These are phyloP conservation scores for Lecanicillium sp. DNA, from an alignment of 2,329 filamentous ascomycete species.

Conservation along the genomic window DNA sequence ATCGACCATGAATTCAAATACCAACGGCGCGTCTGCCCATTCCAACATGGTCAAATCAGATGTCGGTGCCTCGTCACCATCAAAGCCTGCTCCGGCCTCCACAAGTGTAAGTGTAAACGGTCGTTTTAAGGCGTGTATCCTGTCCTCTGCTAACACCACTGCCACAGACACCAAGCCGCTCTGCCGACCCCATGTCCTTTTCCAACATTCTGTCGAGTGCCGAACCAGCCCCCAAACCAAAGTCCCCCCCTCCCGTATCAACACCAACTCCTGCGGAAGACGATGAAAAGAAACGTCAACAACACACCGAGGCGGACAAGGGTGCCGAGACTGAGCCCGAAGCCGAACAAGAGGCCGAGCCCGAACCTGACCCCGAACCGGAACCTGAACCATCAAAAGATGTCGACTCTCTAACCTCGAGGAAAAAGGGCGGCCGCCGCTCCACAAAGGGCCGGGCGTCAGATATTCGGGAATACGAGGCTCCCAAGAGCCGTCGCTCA, in stretches of 20 bases:
- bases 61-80: constrained; percentile 29
- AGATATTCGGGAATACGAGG: constrained; percentile 40
- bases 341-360: constrained; percentile 10
- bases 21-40: constrained; percentile 31
- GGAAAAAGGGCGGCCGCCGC: constrained; percentile 24
- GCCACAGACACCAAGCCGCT: constrained; percentile 58
- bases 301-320: constrained; percentile 17
- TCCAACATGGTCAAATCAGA: constrained; percentile 30
- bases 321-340: constrained; percentile 27
- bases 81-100: constrained; percentile 27
- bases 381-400: constrained; percentile 1
- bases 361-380: background rate
- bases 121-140: constrained; percentile 2
- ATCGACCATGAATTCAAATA: constrained; percentile 26
- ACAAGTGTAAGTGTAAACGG: constrained; percentile 24
- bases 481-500: constrained; percentile 41
- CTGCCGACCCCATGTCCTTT: constrained; percentile 87
- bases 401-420: background rate
- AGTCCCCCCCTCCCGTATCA: constrained; percentile 33
- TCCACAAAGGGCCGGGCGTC: constrained; percentile 43
- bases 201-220: constrained; percentile 85
- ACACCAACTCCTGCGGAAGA: constrained; percentile 17
- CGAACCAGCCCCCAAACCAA: constrained; percentile 53
- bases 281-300: constrained; percentile 14
- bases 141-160: background rate